These are phyloP conservation scores for Naganishia sp. DNA, from an alignment of 1,284 basidiomycete species.

Conservation along the genomic window DNA sequence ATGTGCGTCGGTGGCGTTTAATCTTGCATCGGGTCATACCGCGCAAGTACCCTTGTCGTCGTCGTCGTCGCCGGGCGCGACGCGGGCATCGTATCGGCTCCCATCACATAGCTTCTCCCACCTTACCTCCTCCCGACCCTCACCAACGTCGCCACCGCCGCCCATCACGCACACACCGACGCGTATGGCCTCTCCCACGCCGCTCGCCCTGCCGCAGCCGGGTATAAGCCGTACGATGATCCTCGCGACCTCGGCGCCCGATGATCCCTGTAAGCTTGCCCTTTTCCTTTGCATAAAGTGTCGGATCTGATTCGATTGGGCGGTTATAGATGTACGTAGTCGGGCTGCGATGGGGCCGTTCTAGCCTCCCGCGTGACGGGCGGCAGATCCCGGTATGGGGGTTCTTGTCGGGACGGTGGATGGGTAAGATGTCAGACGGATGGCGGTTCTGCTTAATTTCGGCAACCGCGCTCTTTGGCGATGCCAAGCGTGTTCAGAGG, in stretches of 20 bases:
- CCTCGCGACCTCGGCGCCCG: slow-evolving; percentile 41
- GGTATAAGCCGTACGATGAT: slow-evolving; percentile 75
- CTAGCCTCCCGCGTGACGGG: no score
- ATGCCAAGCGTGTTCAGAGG: no score
- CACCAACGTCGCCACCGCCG: not conserved
- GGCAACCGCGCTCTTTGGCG: no score
- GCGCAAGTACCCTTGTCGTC: no score
- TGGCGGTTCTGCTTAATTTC: no score
- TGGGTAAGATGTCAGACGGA: no score
- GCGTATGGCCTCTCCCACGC: slow-evolving; percentile 37
- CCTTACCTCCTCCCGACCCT: not conserved
- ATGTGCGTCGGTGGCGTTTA: no score
- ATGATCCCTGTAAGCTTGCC: slow-evolving; percentile 59
- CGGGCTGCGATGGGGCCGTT: not conserved
- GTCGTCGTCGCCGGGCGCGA: no score
- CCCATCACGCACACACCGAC: slow-evolving; percentile 38
- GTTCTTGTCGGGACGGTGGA: no score
- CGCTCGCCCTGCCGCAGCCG: slow-evolving; percentile 57
- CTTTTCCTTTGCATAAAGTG: not conserved
- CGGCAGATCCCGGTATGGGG: no score
- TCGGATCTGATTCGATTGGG: not conserved
- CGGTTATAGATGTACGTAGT: not conserved
- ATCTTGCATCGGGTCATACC: no score
- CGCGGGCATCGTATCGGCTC: no score
- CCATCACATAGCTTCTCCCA: not conserved